Base-by-base conservation (phyloP, 129 eudicot genomes). In the Flaveria linearis region DNA sequence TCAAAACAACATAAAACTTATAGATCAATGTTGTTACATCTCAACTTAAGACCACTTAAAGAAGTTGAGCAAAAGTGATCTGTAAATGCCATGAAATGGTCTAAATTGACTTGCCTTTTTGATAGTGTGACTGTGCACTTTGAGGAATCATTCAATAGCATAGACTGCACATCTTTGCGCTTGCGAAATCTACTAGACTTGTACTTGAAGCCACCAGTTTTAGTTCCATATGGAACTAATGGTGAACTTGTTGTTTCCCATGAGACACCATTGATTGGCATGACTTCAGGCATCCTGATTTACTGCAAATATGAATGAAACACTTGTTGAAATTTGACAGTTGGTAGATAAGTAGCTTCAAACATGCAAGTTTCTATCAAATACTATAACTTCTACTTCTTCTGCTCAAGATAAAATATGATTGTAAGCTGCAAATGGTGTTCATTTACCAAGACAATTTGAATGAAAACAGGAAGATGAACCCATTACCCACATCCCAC, bases 91-190 rank as follows among this genome's bases (percentile, higher is more conserved):
- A 1, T 61, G 68, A 61, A 30, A 61, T 61, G 18, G 68, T 62
- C 18, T 25, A 61, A 61, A 1, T 5, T 61, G 67, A 68, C 81
- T 76, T 36, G 66, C 81, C 74, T 67, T 39, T 67, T 53, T 22
- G 49, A 36, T 25, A 67, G 56, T 26, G 74, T 67, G 13, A 33
- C 4, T 3, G 43, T 67, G 78, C 47, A 26, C 43, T 74, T 41
- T 43, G 69, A 25, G 25, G 55, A 18, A 39, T 3, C 4, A n/a
- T 52, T 22, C 8, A 57, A 52, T 30, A 51, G 66, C 69, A 15
- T 42, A 8, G 15, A 7, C 14, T 41, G 52, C 69, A 58, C 69
- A 4, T 25, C 70, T 17, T 4, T 47, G 72, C 28, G 12, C 9
- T 67, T 0, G 47, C 3, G 62, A 30, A 67, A 13, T 36, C 80